Percentiles rank a stretch among this genome's conserved stretches.
phyloP scores from a whole-genome alignment of 805 yeast species.

The Nematodospora valgi region DNA sequence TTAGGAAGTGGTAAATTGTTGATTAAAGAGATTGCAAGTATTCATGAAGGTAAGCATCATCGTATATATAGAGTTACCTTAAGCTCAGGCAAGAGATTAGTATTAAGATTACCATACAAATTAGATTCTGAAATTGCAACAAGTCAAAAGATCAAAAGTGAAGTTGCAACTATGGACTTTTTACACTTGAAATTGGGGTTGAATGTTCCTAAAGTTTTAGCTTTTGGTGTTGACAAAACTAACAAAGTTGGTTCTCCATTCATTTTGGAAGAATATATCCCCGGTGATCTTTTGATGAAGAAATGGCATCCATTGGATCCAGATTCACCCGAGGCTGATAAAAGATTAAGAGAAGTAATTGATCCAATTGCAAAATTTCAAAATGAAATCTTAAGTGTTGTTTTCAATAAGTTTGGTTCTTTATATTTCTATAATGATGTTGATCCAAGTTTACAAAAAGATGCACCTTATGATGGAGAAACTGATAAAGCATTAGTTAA shows the following conservation, averaged over 20 bases:
- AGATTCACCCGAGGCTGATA: conserved; percentile 44
- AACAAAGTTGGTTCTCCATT: conserved; percentile 74
- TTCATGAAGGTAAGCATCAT: conserved; percentile 94
- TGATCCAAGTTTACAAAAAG: conserved; percentile 36
- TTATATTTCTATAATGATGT: conserved; percentile 76
- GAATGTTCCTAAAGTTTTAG: conserved; percentile 69
- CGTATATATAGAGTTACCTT: conserved; percentile 74
- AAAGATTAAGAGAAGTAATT: conserved; percentile 57
- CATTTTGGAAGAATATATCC: conserved; percentile 73
- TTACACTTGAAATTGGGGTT: conserved; percentile 59
- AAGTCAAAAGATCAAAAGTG: conserved; percentile 71
- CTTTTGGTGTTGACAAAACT: conserved; percentile 57
- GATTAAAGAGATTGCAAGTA: conserved; percentile 71
- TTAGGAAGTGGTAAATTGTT: conserved; percentile 46
- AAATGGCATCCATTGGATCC: conserved; percentile 82
- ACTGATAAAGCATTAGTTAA: conserved; percentile 46
- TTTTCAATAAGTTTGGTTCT: conserved; percentile 76
- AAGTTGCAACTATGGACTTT: conserved; percentile 92
- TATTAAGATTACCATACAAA: conserved; percentile 83
- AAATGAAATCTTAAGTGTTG: conserved; percentile 48
- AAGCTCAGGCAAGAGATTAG: conserved; percentile 56
- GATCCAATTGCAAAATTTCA: conserved; percentile 72
- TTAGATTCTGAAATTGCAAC: conserved; percentile 64
- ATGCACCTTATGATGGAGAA: conserved; percentile 61
- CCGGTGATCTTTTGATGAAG: conserved; percentile 82